A percentile compares a stretch with the other conserved stretches of the same genome.
These are phyloP conservation scores for Leccinum obscurum DNA, from an alignment of 768 basidiomycete species.

Conservation along the genomic window DNA sequence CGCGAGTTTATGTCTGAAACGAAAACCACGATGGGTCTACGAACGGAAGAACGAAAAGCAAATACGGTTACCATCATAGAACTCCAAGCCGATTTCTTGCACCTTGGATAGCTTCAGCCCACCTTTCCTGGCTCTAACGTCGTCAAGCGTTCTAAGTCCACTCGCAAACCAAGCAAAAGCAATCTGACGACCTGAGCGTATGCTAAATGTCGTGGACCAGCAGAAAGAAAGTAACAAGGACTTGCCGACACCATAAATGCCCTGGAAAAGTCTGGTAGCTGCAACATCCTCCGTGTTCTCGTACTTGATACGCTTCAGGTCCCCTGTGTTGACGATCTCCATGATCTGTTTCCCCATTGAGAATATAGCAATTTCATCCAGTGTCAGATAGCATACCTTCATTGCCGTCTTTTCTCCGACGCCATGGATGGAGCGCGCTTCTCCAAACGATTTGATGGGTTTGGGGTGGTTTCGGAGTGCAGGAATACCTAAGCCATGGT, in stretches of 20 bases:
- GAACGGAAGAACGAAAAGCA: neutral
- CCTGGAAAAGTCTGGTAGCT: conserved; percentile 60
- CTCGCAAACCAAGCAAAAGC: conserved; percentile 73
- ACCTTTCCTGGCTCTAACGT: conserved; percentile 58
- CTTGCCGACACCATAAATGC: conserved; percentile 87
- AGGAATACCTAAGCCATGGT: conserved; percentile 49
- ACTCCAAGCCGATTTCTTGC: conserved; percentile 68
- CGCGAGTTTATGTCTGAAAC: conserved; percentile 75
- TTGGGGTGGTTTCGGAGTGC: conserved; percentile 54
- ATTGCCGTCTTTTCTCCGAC: conserved; percentile 75
- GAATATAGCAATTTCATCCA: neutral
- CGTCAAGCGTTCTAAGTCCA: conserved; percentile 79
- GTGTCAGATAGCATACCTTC: conserved; percentile 49
- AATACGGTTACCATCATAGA: conserved; percentile 59
- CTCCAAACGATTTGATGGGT: conserved; percentile 55
- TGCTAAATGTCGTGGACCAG: neutral
- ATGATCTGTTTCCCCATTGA: conserved; percentile 55
- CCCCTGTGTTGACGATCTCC: conserved; percentile 77
- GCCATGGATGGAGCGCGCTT: conserved; percentile 60
- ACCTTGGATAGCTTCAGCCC: conserved; percentile 58
- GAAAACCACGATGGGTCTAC: neutral
- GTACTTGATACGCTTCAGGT: conserved; percentile 64
- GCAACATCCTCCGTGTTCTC: conserved; percentile 66
- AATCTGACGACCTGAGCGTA: conserved; percentile 51
- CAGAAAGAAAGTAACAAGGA: conserved; percentile 4